phyloP scores from a whole-genome alignment of 2,329 filamentous ascomycete species.

The Aspergillus sp. region DNA sequence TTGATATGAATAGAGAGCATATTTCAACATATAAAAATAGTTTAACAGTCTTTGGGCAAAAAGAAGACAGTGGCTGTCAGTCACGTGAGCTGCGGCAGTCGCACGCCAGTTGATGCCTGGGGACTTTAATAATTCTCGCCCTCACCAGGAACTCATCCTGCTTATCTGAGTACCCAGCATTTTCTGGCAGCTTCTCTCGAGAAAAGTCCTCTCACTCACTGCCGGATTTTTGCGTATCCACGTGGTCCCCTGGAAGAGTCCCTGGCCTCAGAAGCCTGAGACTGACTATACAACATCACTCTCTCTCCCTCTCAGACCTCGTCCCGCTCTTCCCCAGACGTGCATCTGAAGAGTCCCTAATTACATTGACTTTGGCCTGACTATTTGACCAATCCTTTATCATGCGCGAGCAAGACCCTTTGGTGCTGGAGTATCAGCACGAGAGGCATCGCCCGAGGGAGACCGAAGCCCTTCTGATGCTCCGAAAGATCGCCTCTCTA shows the following conservation, averaged over 20 bases:
- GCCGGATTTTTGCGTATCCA: not conserved
- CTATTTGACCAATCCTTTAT: slow-evolving; percentile 12
- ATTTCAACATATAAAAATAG: too few species aligned
- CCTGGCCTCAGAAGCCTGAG: not conserved
- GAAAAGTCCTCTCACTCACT: slow-evolving; percentile 1
- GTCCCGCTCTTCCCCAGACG: not conserved
- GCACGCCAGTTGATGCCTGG: slow-evolving; percentile 6
- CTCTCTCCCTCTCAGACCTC: not conserved
- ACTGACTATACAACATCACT: not conserved
- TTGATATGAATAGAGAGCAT: too few species aligned
- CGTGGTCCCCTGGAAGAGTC: not conserved
- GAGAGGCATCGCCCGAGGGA: slow-evolving; percentile 54
- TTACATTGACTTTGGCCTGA: not conserved
- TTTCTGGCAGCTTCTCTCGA: slow-evolving; percentile 4
- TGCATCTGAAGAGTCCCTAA: not conserved
- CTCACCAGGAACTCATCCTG: not conserved
- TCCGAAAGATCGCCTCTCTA: slow-evolving; percentile 81
- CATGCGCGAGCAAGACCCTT: slow-evolving; percentile 52
- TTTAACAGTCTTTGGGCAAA: too few species aligned
- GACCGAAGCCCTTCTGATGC: slow-evolving; percentile 60
- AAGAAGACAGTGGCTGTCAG: too few species aligned
- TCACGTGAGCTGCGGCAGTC: slow-evolving; percentile 9
- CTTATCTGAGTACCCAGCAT: not conserved
- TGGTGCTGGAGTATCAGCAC: slow-evolving; percentile 58
- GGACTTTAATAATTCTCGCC: slow-evolving; percentile 9